Conservation (phyloP, 257 asterid genomes). For the Datura wrightii region DNA sequence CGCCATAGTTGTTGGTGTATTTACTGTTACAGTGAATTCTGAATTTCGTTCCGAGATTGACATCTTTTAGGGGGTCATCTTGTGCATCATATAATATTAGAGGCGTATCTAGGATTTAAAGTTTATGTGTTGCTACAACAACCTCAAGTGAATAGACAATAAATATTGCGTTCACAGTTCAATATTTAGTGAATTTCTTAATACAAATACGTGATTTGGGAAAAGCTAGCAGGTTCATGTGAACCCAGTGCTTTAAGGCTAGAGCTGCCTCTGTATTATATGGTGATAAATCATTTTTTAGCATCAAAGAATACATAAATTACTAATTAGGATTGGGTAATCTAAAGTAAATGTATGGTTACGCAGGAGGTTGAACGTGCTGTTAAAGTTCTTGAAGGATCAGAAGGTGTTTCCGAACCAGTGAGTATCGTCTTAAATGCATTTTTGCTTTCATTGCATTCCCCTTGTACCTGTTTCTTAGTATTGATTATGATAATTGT, state of each 20-base stretch:
- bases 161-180: no score
- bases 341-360: background rate
- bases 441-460: background rate
- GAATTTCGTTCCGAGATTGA: background rate
- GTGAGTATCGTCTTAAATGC: slow-evolving; percentile 47
- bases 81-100: background rate
- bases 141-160: no score
- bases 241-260: no score
- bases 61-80: background rate
- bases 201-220: no score
- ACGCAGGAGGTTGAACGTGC: slow-evolving; percentile 85
- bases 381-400: slow-evolving; percentile 72
- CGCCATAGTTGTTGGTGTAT: background rate
- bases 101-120: background rate
- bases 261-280: no score
- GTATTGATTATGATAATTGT: background rate
- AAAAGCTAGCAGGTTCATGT: no score
- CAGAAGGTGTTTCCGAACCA: slow-evolving; percentile 74
- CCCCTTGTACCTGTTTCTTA: background rate
- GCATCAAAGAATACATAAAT: background rate
- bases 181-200: no score
- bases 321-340: background rate
- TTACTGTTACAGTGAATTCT: background rate
- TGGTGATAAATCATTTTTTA: background rate
- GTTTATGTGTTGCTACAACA: no score